Conservation (phyloP, 73 alveolate species). For the Blepharisma stoltei region DNA sequence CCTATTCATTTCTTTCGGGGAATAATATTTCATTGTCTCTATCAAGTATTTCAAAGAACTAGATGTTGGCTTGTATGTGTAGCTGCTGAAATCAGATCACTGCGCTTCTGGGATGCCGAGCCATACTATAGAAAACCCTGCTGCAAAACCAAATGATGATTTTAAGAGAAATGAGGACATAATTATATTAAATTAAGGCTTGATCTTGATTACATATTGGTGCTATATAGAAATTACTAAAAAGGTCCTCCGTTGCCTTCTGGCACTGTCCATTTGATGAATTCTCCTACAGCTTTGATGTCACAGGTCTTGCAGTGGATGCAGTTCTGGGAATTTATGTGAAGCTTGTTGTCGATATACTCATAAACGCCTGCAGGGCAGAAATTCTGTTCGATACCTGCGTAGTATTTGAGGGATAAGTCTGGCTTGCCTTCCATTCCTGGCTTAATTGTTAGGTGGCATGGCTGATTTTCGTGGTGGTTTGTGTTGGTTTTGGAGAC, state of each 20-base stretch:
- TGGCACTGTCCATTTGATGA: slow-evolving; percentile 93
- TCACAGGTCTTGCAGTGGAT: slow-evolving; percentile 95
- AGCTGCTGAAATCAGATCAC: no score
- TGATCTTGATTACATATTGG: slow-evolving; percentile 1
- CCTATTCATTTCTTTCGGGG: no score
- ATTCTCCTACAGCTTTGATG: slow-evolving; percentile 81
- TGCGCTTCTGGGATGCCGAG: no score
- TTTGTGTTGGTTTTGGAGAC: slow-evolving; percentile 64
- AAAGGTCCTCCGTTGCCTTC: slow-evolving; percentile 97
- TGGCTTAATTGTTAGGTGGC: slow-evolving; percentile 79
- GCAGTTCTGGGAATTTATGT: slow-evolving; percentile 91
- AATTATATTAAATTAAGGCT: no score
- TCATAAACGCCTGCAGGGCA: slow-evolving; percentile 98
- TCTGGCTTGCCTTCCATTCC: slow-evolving; percentile 58
- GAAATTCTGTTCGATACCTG: slow-evolving; percentile 89
- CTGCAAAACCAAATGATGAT: no score
- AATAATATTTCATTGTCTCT: no score
- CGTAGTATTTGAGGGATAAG: slow-evolving; percentile 43
- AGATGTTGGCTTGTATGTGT: no score
- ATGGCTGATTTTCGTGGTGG: slow-evolving; percentile 95
- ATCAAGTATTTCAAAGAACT: no score
- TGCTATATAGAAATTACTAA: slow-evolving; percentile 48
- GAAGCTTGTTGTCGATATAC: slow-evolving; percentile 57
- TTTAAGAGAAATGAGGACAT: no score
- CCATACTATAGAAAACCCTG: no score